These are phyloP conservation scores for Coccomyxa sp. DNA, from an alignment of 139 green algal species.

Conservation along the genomic window DNA sequence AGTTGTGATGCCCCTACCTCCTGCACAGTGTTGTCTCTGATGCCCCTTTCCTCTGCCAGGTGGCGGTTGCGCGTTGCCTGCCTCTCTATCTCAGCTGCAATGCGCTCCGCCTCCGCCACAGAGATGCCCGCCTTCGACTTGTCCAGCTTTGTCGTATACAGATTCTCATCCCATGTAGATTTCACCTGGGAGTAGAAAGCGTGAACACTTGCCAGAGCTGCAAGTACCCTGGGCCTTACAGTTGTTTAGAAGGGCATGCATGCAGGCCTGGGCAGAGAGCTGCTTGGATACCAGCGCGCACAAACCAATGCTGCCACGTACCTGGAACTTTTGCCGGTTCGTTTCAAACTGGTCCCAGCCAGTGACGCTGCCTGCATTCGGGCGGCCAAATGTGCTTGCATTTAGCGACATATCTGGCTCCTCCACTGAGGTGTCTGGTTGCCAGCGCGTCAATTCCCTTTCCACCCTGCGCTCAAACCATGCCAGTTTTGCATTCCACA, in stretches of 20 bases:
- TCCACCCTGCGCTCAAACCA: background rate
- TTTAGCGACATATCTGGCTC: background rate
- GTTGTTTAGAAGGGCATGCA: background rate
- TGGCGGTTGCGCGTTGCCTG: slow-evolving; percentile 51
- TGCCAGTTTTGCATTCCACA: background rate
- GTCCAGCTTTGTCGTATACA: slow-evolving; percentile 76
- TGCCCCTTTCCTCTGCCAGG: slow-evolving; percentile 77
- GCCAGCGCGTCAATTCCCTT: slow-evolving; percentile 72
- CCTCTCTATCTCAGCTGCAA: slow-evolving; percentile 79
- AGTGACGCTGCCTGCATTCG: slow-evolving; percentile 2
- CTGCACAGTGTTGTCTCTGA: background rate
- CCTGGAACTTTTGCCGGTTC: slow-evolving; percentile 78
- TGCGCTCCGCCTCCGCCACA: slow-evolving; percentile 60
- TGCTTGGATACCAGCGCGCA: background rate
- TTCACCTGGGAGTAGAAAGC: slow-evolving; percentile 7
- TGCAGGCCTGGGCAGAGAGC: background rate
- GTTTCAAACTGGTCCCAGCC: slow-evolving; percentile 89
- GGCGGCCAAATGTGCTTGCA: too few species aligned
- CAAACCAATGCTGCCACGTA: slow-evolving; percentile 16
- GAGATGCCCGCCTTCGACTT: slow-evolving; percentile 46
- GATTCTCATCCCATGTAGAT: slow-evolving; percentile 71
- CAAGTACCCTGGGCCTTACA: background rate
- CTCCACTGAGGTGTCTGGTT: slow-evolving; percentile 37
- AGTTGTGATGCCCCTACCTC: background rate
- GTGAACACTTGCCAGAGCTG: background rate